Evolutionary conservation across 1,284 basidiomycete genomes (phyloP).

Genomic region (Cerioporus squamosus): DNA sequence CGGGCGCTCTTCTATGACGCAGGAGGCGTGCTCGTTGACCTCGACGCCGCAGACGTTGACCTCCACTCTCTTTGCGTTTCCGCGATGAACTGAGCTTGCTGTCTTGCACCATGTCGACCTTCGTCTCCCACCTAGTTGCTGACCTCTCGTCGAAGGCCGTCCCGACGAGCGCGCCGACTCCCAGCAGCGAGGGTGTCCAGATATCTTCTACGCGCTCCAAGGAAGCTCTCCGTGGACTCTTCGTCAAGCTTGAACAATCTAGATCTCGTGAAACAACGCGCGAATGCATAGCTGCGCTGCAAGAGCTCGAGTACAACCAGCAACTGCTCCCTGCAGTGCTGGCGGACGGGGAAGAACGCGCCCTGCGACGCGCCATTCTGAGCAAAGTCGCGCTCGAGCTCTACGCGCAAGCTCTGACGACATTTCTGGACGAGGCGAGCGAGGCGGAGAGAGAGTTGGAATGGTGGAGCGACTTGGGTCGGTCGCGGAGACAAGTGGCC

Average conservation of each 20-base stretch:
- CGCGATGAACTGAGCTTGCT: constrained; percentile 8
- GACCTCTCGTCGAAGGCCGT: constrained; percentile 30
- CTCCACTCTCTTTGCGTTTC: no score
- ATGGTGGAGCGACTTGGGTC: constrained; percentile 75
- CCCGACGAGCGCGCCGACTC: constrained; percentile 17
- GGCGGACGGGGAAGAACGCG: constrained; percentile 32
- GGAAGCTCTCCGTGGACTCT: constrained; percentile 33
- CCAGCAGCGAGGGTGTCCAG: constrained; percentile 8
- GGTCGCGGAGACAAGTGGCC: constrained; percentile 52
- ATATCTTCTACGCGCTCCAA: constrained; percentile 16
- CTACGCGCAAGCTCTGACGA: constrained; percentile 63
- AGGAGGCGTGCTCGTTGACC: no score
- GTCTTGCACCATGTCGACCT: constrained; percentile 31
- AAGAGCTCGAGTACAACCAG: constrained; percentile 25
- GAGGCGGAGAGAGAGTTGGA: constrained; percentile 70
- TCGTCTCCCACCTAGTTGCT: constrained; percentile 35
- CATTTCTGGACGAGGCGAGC: constrained; percentile 62
- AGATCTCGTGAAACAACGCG: constrained; percentile 16
- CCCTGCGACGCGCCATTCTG: constrained; percentile 37
- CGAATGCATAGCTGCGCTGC: constrained; percentile 28
- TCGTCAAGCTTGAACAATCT: constrained; percentile 34
- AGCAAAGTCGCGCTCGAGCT: constrained; percentile 55
- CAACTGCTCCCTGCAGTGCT: constrained; percentile 13
- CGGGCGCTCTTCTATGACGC: no score
- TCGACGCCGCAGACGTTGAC: neutral